A percentile compares a stretch with the other conserved stretches of the same genome.
Conservation (phyloP, 2,329 filamentous ascomycete species). For the Hymenoscyphus albidus region DNA sequence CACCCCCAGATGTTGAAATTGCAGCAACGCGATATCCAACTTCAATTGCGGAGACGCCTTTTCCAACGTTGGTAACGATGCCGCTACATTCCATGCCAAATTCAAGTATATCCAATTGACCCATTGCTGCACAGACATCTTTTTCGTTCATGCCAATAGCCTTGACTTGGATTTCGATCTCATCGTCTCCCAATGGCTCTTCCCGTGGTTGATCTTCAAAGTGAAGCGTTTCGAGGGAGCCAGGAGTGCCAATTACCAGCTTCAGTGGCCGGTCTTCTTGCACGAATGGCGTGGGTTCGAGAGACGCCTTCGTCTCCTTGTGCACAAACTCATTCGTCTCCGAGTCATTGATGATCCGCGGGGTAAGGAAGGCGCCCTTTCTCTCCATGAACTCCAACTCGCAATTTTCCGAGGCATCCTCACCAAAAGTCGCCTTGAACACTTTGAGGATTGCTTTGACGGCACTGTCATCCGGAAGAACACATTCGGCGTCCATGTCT, state of each 20-base stretch:
- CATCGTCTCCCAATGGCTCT: conserved; percentile 19
- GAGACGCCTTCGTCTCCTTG: conserved; percentile 22
- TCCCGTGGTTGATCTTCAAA: conserved; percentile 23
- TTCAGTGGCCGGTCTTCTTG: conserved; percentile 23
- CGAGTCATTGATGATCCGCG: conserved; percentile 26
- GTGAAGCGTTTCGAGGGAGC: conserved; percentile 29
- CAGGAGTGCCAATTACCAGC: conserved; percentile 26
- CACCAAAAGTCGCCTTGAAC: conserved; percentile 21
- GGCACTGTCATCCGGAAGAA: conserved; percentile 35
- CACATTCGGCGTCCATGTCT: conserved; percentile 25
- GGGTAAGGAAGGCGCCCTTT: conserved; percentile 30
- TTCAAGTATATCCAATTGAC: conserved; percentile 31
- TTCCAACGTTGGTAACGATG: conserved; percentile 34
- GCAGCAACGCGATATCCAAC: conserved; percentile 35
- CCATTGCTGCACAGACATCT: conserved; percentile 35
- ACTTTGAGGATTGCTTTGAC: conserved; percentile 20
- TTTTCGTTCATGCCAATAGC: conserved; percentile 29
- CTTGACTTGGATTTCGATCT: conserved; percentile 33
- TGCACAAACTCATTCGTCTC: conserved; percentile 32
- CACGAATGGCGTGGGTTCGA: conserved; percentile 21
- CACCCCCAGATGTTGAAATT: conserved; percentile 22
- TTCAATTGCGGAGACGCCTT: conserved; percentile 26
- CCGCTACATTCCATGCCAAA: conserved; percentile 38
- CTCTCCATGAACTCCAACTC: conserved; percentile 29
- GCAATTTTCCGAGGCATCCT: conserved; percentile 17